Evolutionary conservation across 768 basidiomycete genomes (phyloP).

Genomic region (Naganishia antarctica): DNA sequence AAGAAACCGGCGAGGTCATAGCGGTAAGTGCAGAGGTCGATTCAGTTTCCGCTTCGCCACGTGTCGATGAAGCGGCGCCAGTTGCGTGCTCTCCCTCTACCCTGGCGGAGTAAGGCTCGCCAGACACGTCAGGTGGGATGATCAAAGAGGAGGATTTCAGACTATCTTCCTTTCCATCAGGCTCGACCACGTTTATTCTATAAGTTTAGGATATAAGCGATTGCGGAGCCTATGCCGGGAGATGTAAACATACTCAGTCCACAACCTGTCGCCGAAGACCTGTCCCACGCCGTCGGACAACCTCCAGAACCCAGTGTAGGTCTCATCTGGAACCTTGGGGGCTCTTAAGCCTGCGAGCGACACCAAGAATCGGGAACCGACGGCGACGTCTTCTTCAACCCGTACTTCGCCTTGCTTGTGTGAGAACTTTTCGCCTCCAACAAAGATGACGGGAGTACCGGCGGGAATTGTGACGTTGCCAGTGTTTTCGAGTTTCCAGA

Average conservation of each 20-base stretch:
- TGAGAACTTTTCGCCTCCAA: constrained; percentile 41
- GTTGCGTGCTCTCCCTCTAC: not conserved
- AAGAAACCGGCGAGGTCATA: constrained; percentile 5
- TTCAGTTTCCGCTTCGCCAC: not conserved
- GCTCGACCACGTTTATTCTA: constrained; percentile 34
- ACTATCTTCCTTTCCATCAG: constrained; percentile 27
- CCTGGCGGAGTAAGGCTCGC: not conserved
- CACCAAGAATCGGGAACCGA: constrained; percentile 37
- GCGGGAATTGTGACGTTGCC: constrained; percentile 30
- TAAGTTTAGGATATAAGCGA: too few relatives aligned
- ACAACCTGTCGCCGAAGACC: constrained; percentile 40
- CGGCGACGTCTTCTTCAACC: constrained; percentile 32
- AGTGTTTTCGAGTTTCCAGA: constrained; percentile 46
- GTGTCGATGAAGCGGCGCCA: not conserved
- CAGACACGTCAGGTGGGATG: constrained; percentile 35
- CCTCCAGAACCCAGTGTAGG: constrained; percentile 39
- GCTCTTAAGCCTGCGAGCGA: constrained; percentile 35
- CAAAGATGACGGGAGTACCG: constrained; percentile 27
- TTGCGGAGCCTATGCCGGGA: not conserved
- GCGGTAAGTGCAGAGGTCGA: constrained; percentile 4
- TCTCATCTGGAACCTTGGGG: constrained; percentile 34
- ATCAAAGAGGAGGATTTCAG: constrained; percentile 39
- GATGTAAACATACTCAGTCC: constrained; percentile 36
- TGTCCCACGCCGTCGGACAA: constrained; percentile 41
- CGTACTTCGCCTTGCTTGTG: constrained; percentile 27